Evolutionary conservation across 1,139 yeast genomes (phyloP), one percentile per base, ranked within the genome.

Genomic region (Sugiyamaella grinbergsii): DNA sequence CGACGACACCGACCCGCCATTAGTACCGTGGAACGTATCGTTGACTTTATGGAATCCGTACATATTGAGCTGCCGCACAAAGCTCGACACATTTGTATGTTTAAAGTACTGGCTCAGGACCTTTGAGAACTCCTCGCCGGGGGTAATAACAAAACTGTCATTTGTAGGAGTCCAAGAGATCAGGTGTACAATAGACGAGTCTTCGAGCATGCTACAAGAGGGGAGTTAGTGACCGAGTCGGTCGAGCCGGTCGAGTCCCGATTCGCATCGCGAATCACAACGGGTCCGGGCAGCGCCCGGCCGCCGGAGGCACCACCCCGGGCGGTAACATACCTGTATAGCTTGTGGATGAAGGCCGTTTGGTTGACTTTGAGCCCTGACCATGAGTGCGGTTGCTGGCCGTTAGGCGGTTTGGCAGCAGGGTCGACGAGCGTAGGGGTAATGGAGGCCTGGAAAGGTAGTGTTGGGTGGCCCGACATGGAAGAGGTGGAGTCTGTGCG

Each of bases 51-150:
- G 98, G 87, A 96, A 93, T 29, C 98, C 98, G 65, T 93, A 93
- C 95, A 93, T 93, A 70, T 93, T 93, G 63, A 93, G 77, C 67
- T 93, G 98, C 52, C 98, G 79, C 13, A 93, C 98, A 75, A 93
- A 93, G 58, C 94, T 83, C 29, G 98, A 91, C 70, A 93, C 91
- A 68, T 93, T 91, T 58, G 90, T 86, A 69, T 93, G 98, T 68
- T 93, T 93, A 74, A 91, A 93, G 68, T 89, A 91, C 62, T 83
- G 86, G 10, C 98, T 97, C 52, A 93, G 74, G 24, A 93, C 85
- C 55, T 69, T 68, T 26, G 75, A 68, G 54, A 73, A 73, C 59
- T 72, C 72, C 54, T 72, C 75, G 47, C 72, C 71, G 5, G 75
- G 75, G 7, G 66, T 61, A 48, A 73, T 69, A 42, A 70, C 67